Base-by-base conservation (phyloP, 106 monocot species). In the Dendrobium catenatum region DNA sequence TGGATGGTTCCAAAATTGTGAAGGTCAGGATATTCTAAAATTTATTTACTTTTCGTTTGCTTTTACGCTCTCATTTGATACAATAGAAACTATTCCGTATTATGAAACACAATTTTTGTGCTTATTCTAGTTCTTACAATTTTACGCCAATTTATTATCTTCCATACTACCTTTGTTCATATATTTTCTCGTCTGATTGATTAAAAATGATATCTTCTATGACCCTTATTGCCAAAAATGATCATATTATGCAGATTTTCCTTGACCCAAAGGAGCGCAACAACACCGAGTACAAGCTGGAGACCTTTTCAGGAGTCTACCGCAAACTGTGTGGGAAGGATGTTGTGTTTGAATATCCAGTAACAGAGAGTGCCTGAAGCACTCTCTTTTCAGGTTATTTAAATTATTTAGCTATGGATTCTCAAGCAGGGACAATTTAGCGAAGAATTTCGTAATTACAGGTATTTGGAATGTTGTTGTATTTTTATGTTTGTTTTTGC, bases 331-430 rank as follows among this genome's bases (percentile, higher is more conserved):
- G 85, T 18, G 92, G 92, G 42, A 89, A 92, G 73, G 92, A 92
- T 37, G 92, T 89, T 2, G 92, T 86, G 49, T 92, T 92, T n/a
- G 92, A 92, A 66, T 92, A 92, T 81, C 92, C 92, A 13, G 76
- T 89, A 0, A 77, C 84, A 5, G 89, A 89, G 55, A 83, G n/a
- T 33, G 83, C 88, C 19, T 88, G 40, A 86, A 70, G 15, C 67
- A 9, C 33, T 70, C 70, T 70, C 37, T 37, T 4, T 56, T 56
- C 19, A 56, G 13, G 19, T 56, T 56, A 5, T 46, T 46, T 0
- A 46, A 7, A 46, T 46, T 46, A 46, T 58, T 58, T 5, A 18
- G 58, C 5, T 17, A n/a, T 19, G 6, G 26, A 24, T 66, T 66
- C 3, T 24, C 26, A 26, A 66, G 24, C 64, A 22, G 26, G 6